phyloP scores from a whole-genome alignment of 805 yeast species.

The Schizosaccharomyces osmophilus region DNA sequence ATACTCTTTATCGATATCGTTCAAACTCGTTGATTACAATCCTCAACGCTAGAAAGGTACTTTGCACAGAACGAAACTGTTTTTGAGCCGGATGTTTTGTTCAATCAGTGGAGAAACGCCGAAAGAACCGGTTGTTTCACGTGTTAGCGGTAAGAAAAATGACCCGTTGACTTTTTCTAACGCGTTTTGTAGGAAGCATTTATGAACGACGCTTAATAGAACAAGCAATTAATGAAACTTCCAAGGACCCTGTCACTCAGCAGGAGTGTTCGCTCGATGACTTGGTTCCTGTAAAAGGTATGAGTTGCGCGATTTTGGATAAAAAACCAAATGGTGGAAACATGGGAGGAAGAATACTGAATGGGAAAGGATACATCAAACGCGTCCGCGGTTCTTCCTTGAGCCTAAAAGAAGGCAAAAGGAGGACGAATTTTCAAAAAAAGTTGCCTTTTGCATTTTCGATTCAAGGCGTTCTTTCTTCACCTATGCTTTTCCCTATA shows the following conservation, averaged over 20 bases:
- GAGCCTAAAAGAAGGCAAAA: background rate
- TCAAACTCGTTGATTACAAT: too few species aligned
- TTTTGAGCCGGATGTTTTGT: slow-evolving; percentile 7
- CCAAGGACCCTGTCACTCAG: slow-evolving; percentile 52
- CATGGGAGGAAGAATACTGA: background rate
- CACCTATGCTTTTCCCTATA: too few species aligned
- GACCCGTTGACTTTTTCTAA: background rate
- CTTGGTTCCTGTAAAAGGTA: slow-evolving; percentile 21
- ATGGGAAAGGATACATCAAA: background rate
- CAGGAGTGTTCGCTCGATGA: slow-evolving; percentile 36
- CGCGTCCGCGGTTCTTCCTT: background rate
- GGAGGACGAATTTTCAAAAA: background rate
- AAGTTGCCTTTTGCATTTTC: too few species aligned
- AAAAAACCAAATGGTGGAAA: background rate
- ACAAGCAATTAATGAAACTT: slow-evolving; percentile 36
- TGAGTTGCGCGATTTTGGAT: background rate
- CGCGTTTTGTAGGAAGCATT: slow-evolving; percentile 31
- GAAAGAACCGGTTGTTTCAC: slow-evolving; percentile 43
- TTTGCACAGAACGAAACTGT: background rate
- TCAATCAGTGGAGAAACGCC: slow-evolving; percentile 48
- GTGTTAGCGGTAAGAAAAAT: slow-evolving; percentile 8
- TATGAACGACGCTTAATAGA: slow-evolving; percentile 41
- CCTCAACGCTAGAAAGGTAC: background rate
- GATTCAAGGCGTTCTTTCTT: too few species aligned
- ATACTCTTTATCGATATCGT: too few species aligned